phyloP scores from a whole-genome alignment of 1,139 yeast genomes.

The Lodderomyces beijingensis region DNA sequence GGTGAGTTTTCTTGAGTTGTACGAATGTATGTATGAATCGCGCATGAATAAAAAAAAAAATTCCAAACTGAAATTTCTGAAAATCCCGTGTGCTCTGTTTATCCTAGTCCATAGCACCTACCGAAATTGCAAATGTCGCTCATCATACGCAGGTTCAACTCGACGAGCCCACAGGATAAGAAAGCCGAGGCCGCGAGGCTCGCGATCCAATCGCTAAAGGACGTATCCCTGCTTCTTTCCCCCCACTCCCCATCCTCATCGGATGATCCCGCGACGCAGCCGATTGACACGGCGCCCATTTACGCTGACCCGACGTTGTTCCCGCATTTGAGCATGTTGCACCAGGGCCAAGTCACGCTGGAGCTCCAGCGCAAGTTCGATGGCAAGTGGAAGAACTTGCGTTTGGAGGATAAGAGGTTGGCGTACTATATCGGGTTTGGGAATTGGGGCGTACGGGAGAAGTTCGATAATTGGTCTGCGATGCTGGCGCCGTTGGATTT shows the following conservation, averaged over 20 bases:
- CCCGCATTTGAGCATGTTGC: conserved; percentile 43
- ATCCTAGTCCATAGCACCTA: too few relatives aligned
- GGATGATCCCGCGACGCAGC: conserved; percentile 40
- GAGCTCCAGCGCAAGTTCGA: conserved; percentile 51
- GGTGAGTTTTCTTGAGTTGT: too few relatives aligned
- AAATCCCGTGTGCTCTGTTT: too few relatives aligned
- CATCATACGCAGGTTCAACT: conserved; percentile 2
- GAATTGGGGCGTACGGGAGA: conserved; percentile 60
- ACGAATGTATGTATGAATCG: too few relatives aligned
- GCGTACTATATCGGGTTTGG: conserved; percentile 60
- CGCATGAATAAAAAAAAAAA: too few relatives aligned
- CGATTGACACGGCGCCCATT: conserved; percentile 52
- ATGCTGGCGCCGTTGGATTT: conserved; percentile 41
- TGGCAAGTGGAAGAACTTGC: conserved; percentile 48
- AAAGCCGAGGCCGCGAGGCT: conserved; percentile 36
- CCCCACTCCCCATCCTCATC: conserved; percentile 21
- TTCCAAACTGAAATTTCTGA: too few relatives aligned
- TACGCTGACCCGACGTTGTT: conserved; percentile 45
- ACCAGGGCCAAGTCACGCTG: conserved; percentile 54
- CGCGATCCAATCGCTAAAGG: conserved; percentile 41
- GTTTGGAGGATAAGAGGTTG: conserved; percentile 42
- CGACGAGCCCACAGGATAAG: conserved; percentile 19
- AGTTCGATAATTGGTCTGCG: conserved; percentile 43
- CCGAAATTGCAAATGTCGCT: conserved; percentile 6
- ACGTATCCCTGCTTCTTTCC: conserved; percentile 34